phyloP scores from a whole-genome alignment of 116 monocot genomes.

The Posidonia oceanica region DNA sequence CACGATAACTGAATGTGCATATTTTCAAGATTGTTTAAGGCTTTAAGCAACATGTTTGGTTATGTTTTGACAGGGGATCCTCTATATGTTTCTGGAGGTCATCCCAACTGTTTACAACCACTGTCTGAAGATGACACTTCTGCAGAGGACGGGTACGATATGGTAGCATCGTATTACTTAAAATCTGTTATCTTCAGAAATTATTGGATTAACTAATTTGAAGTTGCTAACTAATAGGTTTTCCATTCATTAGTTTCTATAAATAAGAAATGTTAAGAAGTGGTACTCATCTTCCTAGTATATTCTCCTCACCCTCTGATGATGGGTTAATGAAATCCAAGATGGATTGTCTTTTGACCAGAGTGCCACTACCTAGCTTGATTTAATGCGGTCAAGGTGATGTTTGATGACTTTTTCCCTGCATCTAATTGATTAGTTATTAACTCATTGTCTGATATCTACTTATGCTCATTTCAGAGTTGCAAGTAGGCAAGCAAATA shows the following conservation, averaged over 20 bases:
- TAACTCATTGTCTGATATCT: too few species aligned
- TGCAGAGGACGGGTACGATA: conserved; percentile 65
- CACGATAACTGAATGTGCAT: too few species aligned
- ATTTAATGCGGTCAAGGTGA: too few species aligned
- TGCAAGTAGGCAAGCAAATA: too few species aligned
- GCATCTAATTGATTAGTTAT: too few species aligned
- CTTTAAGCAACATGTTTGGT: background rate
- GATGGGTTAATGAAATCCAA: too few species aligned
- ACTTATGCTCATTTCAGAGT: too few species aligned
- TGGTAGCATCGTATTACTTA: background rate
- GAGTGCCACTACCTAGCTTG: too few species aligned
- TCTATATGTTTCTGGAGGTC: conserved; percentile 64
- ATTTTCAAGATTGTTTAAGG: too few species aligned
- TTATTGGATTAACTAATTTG: background rate
- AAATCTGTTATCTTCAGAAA: too few species aligned
- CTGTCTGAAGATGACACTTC: conserved; percentile 20
- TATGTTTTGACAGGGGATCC: conserved; percentile 53
- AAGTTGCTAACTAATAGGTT: background rate
- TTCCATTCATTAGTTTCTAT: background rate
- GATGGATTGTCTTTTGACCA: too few species aligned
- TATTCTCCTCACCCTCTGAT: background rate
- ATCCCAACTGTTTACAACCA: conserved; percentile 26
- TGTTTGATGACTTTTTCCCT: too few species aligned
- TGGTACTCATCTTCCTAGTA: background rate
- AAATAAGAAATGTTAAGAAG: background rate